Evolutionary conservation across 306 rosid genomes (phyloP), one percentile per base, ranked within the genome.

Genomic region (Vigna unguiculata): DNA sequence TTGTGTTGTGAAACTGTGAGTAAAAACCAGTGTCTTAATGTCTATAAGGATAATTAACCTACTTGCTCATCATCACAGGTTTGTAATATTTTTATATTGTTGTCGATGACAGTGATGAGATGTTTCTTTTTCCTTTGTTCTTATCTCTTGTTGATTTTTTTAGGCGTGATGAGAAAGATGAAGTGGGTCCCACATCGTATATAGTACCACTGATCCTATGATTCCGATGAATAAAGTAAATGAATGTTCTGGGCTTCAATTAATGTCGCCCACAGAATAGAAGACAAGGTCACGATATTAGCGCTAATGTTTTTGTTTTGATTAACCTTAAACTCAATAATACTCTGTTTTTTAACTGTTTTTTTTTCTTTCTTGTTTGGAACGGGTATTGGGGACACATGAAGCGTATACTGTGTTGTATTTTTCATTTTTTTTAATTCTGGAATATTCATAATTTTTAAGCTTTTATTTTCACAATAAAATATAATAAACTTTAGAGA

Each of bases 91-190:
- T 64, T 71, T 54, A 60, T 81, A 61, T 51, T 62, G 28, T 43
- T 53, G 3, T 21, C 6, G 19, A 9, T 9, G 25, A 9, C 25
- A 7, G 21, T 32, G 3, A 34, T 34, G 34, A 12, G 25, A 40
- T 28, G 22, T 19, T 20, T 7, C 6, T 47, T 72, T 76, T 40
- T 74, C 7, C 16, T 74, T 38, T 70, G 89, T 10, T 58, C 90
- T 90, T 80, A 38, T 72, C 38, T 6, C 30, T 71, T 21, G 6
- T 32, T 2, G 25, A 59, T 55, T 22, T 60, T 55, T 22, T 67
- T 65, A 25, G 61, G 3, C 2, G 2, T 45, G 6, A 53, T 14
- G 19, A 68, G 2, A 46, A 53, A 14, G 71, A 9, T 32, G 15
- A 5, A 30, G 30, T 46, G 55, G 76, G 72, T 43, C 87, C 86